Base-by-base conservation (phyloP, 768 basidiomycete species). In the Lentinula boryana region DNA sequence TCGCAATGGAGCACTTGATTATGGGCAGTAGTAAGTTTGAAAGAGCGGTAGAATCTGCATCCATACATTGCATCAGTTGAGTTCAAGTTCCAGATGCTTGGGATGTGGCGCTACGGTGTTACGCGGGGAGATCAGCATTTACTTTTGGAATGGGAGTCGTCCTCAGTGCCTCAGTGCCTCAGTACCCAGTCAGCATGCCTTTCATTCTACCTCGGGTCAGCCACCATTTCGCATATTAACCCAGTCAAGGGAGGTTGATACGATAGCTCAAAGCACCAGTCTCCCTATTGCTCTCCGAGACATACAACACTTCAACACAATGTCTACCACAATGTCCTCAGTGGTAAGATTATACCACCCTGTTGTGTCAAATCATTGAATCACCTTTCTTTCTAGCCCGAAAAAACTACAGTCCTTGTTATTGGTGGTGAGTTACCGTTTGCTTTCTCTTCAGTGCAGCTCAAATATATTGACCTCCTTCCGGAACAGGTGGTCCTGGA, bases 381-480 rank as follows among this genome's bases (percentile, higher is more conserved):
- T 1, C 5, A 1, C 0, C 40, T 44, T 23, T 5, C 32, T 27
- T 56, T 21, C 10, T 56, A 32, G 62, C 62, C 62, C 40, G 52
- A 41, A 23, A 49, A 60, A 43, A 36, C 56, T 27, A 46, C 40
- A 32, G 70, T 82, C 61, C 75, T 82, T 15, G 65, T 82, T 54
- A 72, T 82, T 23, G 80, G 80, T n/a, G 59, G 59, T 56, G 55
- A 43, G 55, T 16, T 32, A 43, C 31, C 8, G 40, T 58, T 59
- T 49, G 15, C 7, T 13, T 16, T 16, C n/a, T 50, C n/a, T 13
- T 18, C 8, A 16, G 8, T 2, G 0, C 16, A 15, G 12, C 21
- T 10, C 10, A 13, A 9, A 33, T 3, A 40, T n/a, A 15, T 12
- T 40, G 16, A 8, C 8, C 35, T 53, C 40, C 15, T 61, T 16